Evolutionary conservation across 164 flowering plant genomes (phyloP).

Genomic region (Magnolia changhungtana): DNA sequence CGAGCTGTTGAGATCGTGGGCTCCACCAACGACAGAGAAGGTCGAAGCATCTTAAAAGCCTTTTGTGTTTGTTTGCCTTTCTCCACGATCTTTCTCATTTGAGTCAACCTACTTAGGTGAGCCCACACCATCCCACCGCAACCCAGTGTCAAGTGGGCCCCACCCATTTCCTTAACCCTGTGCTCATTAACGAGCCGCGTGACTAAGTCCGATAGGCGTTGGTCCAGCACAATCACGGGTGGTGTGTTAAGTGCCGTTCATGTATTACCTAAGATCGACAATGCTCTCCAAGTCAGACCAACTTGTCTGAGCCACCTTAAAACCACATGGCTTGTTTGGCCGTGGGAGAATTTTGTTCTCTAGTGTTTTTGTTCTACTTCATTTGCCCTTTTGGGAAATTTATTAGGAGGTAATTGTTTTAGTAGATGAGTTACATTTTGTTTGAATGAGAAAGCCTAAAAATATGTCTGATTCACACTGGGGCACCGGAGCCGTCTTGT

Average conservation of each 20-base stretch:
- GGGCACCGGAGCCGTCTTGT: not conserved
- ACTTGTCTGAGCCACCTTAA: too few relatives aligned
- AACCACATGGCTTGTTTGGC: not conserved
- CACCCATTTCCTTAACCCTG: not conserved
- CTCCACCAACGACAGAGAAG: not conserved
- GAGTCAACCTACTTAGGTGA: not conserved
- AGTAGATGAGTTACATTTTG: too few relatives aligned
- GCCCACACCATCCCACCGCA: not conserved
- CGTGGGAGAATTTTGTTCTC: not conserved
- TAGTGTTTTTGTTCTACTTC: not conserved
- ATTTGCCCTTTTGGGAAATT: not conserved
- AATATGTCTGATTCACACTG: not conserved
- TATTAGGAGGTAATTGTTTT: too few relatives aligned
- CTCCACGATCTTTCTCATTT: not conserved
- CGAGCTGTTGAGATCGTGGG: not conserved
- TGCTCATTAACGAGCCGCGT: not conserved
- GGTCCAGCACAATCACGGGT: too few relatives aligned
- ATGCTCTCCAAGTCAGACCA: too few relatives aligned
- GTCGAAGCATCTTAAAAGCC: not conserved
- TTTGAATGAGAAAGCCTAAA: too few relatives aligned
- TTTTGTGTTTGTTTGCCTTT: not conserved
- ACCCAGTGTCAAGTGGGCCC: not conserved
- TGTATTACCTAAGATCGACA: too few relatives aligned
- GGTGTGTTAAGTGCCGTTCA: too few relatives aligned
- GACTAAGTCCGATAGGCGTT: not conserved